These are phyloP conservation scores for Monosporascus sp. DNA, from an alignment of 2,329 filamentous ascomycete genomes.

Conservation along the genomic window DNA sequence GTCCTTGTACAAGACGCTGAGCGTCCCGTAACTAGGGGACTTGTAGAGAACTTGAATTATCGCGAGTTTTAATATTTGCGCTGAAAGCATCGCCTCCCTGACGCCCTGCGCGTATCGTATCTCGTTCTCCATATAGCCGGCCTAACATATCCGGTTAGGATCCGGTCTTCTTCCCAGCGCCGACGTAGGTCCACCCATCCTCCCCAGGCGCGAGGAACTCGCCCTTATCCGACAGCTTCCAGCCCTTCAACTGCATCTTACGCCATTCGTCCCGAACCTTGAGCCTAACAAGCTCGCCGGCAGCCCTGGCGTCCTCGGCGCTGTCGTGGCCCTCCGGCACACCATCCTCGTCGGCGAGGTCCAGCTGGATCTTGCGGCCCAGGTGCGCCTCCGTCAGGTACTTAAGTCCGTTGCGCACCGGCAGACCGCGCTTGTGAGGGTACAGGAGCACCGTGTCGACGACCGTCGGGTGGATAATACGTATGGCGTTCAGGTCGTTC, in stretches of 20 bases:
- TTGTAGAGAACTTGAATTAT: no score
- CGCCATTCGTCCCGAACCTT: conserved; percentile 69
- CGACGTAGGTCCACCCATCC: conserved; percentile 15
- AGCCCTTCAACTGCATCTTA: conserved; percentile 59
- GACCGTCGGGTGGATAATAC: conserved; percentile 77
- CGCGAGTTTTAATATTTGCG: no score
- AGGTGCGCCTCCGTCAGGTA: conserved; percentile 65
- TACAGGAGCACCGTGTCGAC: conserved; percentile 84
- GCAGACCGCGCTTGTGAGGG: conserved; percentile 71
- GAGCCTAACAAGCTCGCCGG: conserved; percentile 75
- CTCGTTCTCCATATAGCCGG: no score
- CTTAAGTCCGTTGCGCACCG: conserved; percentile 73
- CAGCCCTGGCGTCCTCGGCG: conserved; percentile 82
- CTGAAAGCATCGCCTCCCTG: no score
- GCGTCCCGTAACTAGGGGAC: no score
- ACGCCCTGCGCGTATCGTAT: no score
- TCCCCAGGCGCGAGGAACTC: conserved; percentile 35
- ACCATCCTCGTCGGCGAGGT: conserved; percentile 35
- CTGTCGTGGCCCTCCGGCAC: conserved; percentile 73
- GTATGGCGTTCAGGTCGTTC: conserved; percentile 84
- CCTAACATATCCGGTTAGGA: no score
- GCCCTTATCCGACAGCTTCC: conserved; percentile 49
- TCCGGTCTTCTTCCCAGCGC: conserved; percentile 13
- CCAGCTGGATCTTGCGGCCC: conserved; percentile 72
- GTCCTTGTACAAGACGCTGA: no score